These are phyloP conservation scores for Gossypium davidsonii DNA, from an alignment of 441 rosid genomes.

Conservation along the genomic window DNA sequence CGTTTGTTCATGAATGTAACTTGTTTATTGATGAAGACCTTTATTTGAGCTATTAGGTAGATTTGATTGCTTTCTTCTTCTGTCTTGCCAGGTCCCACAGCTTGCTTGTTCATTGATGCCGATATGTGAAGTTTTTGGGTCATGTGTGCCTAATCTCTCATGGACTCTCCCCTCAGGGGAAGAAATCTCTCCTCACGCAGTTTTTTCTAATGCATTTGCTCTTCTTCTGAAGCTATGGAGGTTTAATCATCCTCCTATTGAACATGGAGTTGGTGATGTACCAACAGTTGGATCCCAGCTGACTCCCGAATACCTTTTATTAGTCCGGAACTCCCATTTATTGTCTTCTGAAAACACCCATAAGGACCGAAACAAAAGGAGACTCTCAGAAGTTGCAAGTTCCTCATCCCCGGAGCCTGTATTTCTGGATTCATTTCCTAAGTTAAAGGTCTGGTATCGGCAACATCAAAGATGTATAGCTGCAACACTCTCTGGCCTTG, in stretches of 20 bases:
- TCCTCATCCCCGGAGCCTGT: conserved; percentile 49
- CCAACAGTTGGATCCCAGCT: conserved; percentile 74
- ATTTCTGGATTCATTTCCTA: conserved; percentile 70
- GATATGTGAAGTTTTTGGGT: conserved; percentile 72
- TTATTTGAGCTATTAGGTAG: not conserved
- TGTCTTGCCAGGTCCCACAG: conserved; percentile 52
- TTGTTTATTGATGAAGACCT: not conserved
- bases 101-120: conserved; percentile 79
- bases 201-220: conserved; percentile 70
- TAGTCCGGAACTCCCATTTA: conserved; percentile 61
- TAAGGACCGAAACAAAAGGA: conserved; percentile 48
- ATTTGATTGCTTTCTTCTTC: conserved; percentile 10
- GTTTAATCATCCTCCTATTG: conserved; percentile 77
- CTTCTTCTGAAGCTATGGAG: conserved; percentile 81
- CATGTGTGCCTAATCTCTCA: conserved; percentile 54
- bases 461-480: conserved; percentile 79
- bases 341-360: conserved; percentile 41
- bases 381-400: conserved; percentile 56
- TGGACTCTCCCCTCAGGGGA: conserved; percentile 63
- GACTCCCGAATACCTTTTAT: conserved; percentile 70
- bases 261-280: conserved; percentile 72
- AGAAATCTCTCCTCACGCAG: conserved; percentile 57
- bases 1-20: not conserved
- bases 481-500: conserved; percentile 61
- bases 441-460: conserved; percentile 67